These are phyloP conservation scores for Maudiozyma saulgeensis DNA, from an alignment of 805 yeast species.

Conservation along the genomic window DNA sequence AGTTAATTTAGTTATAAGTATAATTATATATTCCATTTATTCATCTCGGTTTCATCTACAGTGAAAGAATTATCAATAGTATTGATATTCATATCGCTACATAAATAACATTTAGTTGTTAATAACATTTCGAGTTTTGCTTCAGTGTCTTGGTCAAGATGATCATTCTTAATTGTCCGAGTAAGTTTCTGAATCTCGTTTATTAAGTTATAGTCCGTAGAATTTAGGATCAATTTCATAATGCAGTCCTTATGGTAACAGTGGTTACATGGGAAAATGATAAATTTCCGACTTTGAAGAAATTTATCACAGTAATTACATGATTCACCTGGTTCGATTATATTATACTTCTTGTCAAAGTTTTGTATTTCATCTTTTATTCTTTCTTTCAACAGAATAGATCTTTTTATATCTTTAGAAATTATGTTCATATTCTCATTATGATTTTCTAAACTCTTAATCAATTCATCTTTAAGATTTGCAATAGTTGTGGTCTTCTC, in stretches of 20 bases:
- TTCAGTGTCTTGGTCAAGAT: neutral
- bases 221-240: constrained; percentile 47
- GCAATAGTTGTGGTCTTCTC: constrained; percentile 79
- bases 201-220: constrained; percentile 59
- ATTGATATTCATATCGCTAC: constrained; percentile 65
- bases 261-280: constrained; percentile 84
- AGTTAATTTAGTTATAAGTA: neutral
- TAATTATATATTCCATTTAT: constrained; percentile 41
- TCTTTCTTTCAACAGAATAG: constrained; percentile 50
- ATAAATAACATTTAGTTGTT: constrained; percentile 58
- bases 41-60: constrained; percentile 31
- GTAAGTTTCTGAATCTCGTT: constrained; percentile 43
- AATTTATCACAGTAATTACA: constrained; percentile 67
- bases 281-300: constrained; percentile 61
- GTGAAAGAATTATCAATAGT: constrained; percentile 56
- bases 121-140: constrained; percentile 50
- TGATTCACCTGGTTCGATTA: constrained; percentile 75
- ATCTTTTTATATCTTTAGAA: constrained; percentile 66
- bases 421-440: constrained; percentile 56
- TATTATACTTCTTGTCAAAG: constrained; percentile 46
- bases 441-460: constrained; percentile 65
- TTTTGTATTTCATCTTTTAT: constrained; percentile 51
- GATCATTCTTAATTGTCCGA: constrained; percentile 17
- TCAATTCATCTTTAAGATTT: constrained; percentile 74
- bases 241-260: constrained; percentile 84